These are phyloP conservation scores for Protomyces macrosporus DNA, from an alignment of 1,139 yeast species.

Conservation along the genomic window DNA sequence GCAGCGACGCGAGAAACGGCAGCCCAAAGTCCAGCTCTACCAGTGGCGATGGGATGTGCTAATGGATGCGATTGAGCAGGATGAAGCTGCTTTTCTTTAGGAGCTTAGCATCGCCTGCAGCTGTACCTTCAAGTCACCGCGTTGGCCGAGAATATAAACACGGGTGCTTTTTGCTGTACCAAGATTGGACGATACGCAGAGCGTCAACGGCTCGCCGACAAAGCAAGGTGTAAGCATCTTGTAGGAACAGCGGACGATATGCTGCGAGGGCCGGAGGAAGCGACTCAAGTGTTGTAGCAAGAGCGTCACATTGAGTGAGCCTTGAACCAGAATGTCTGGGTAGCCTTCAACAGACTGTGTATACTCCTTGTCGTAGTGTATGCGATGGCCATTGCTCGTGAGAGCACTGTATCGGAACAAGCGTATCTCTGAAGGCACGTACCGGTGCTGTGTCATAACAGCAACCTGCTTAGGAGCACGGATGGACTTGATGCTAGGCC, in stretches of 20 bases:
- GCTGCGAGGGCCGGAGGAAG: not conserved
- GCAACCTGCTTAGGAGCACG: not conserved
- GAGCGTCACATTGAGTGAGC: conserved; percentile 67
- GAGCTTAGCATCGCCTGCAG: not conserved
- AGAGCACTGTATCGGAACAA: conserved; percentile 64
- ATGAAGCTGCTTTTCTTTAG: not conserved
- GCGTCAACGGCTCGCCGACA: not conserved
- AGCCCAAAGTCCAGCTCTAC: not conserved
- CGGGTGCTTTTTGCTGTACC: not conserved
- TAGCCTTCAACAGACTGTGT: conserved; percentile 53
- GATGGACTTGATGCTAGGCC: not conserved
- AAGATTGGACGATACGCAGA: not conserved
- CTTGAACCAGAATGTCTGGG: conserved; percentile 64
- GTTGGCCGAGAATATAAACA: not conserved
- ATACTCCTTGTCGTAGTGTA: conserved; percentile 64
- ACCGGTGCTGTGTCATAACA: not conserved
- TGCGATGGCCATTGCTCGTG: conserved; percentile 74
- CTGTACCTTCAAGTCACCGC: not conserved
- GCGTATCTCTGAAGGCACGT: conserved; percentile 38
- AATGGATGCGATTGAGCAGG: not conserved
- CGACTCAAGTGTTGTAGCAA: not conserved
- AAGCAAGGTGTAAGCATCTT: conserved; percentile 14
- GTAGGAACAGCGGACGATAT: not conserved
- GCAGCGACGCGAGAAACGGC: not conserved
- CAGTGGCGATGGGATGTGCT: not conserved